Percentiles rank a stretch among this genome's conserved stretches.
Evolutionary conservation across 2,329 filamentous ascomycete genomes (phyloP).

Genomic region (Nemania diffusa): DNA sequence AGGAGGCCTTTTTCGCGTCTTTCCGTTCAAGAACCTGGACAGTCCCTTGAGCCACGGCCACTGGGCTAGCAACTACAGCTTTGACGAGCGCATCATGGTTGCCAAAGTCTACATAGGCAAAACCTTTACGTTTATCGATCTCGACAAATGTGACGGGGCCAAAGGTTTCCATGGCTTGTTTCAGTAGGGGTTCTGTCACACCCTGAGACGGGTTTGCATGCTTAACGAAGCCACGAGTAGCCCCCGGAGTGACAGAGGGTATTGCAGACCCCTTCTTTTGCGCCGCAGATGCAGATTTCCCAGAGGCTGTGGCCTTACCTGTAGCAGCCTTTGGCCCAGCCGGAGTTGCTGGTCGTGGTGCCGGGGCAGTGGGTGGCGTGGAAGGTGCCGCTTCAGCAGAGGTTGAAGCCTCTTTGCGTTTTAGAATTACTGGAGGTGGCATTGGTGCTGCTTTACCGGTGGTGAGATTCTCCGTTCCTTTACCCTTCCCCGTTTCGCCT

Average conservation of each 20-base stretch:
- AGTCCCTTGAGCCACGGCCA: constrained; percentile 83
- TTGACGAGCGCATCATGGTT: constrained; percentile 77
- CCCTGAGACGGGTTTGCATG: constrained; percentile 90
- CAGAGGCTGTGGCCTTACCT: constrained; percentile 38
- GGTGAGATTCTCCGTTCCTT: constrained; percentile 39
- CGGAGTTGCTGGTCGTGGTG: constrained; percentile 48
- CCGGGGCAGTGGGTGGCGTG: constrained; percentile 41
- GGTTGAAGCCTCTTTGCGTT: constrained; percentile 43
- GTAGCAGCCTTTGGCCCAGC: constrained; percentile 45
- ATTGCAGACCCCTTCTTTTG: constrained; percentile 50
- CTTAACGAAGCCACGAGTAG: constrained; percentile 79
- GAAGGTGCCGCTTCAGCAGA: constrained; percentile 36
- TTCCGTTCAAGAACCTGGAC: constrained; percentile 89
- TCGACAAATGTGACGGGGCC: constrained; percentile 83
- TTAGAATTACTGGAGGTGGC: constrained; percentile 47
- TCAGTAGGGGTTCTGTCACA: constrained; percentile 83
- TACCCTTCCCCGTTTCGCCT: constrained; percentile 45
- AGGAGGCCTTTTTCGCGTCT: constrained; percentile 58
- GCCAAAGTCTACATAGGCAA: constrained; percentile 90
- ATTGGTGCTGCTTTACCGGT: constrained; percentile 45
- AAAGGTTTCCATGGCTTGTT: constrained; percentile 77
- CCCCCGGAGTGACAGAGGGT: constrained; percentile 54
- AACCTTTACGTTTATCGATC: constrained; percentile 94
- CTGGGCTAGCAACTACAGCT: constrained; percentile 82
- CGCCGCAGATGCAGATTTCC: constrained; percentile 38